phyloP scores from a whole-genome alignment of 2,329 filamentous ascomycete species.

The Fusarium drepaniforme region DNA sequence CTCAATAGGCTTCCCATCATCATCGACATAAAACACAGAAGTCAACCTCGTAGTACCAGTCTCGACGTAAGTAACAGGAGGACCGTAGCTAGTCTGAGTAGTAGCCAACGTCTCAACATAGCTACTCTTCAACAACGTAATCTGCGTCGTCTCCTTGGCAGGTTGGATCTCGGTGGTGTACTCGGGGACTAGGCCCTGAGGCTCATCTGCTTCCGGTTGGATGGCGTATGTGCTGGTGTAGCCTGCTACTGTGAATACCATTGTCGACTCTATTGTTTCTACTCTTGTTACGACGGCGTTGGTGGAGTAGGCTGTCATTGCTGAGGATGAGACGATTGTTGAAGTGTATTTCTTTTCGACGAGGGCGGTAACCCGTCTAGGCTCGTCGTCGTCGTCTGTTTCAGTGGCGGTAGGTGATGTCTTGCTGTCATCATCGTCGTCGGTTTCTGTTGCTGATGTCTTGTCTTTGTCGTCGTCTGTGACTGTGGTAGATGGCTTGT shows the following conservation, averaged over 20 bases:
- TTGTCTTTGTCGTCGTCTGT: neutral
- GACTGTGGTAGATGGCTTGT: neutral
- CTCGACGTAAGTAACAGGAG: conserved; percentile 25
- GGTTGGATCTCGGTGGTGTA: conserved; percentile 10
- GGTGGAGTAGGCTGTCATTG: conserved; percentile 4
- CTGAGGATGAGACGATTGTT: conserved; percentile 16
- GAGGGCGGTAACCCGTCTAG: conserved; percentile 20
- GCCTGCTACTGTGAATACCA: neutral
- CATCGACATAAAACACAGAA: conserved; percentile 25
- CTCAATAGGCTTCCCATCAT: conserved; percentile 15
- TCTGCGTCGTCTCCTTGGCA: conserved; percentile 3
- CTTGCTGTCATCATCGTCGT: neutral
- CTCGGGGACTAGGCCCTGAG: neutral
- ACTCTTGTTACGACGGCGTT: conserved; percentile 17
- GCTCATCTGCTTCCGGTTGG: neutral
- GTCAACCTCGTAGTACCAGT: conserved; percentile 34
- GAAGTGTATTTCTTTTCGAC: conserved; percentile 27
- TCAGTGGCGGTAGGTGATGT: neutral
- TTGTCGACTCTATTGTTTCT: neutral
- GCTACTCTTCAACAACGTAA: conserved; percentile 9
- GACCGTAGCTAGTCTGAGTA: conserved; percentile 18
- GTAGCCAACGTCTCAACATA: conserved; percentile 14
- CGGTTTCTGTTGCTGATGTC: neutral
- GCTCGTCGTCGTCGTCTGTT: neutral
- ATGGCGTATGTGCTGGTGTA: neutral